Conservation (phyloP, 2,329 filamentous ascomycete species). For the Hymenoscyphus scutula region DNA sequence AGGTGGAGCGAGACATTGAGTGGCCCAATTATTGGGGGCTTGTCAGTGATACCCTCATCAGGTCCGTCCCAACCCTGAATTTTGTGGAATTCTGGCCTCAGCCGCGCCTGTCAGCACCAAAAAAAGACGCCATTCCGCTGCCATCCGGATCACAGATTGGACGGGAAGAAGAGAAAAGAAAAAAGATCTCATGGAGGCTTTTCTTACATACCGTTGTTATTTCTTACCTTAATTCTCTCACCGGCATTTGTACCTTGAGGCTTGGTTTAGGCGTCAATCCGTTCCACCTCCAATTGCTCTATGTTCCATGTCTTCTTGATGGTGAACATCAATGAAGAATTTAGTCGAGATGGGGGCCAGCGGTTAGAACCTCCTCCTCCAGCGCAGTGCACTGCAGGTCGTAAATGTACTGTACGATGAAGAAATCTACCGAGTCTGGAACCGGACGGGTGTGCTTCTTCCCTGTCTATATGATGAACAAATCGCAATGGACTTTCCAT, state of each 20-base stretch:
- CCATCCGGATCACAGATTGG: not conserved
- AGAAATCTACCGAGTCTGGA: not conserved
- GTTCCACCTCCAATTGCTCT: not conserved
- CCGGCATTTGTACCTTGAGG: not conserved
- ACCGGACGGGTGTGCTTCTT: not conserved
- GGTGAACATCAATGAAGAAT: not conserved
- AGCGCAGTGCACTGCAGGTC: too few species aligned
- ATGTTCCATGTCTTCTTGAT: too few species aligned
- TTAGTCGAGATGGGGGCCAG: not conserved
- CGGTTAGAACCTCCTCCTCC: not conserved
- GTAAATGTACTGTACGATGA: not conserved
- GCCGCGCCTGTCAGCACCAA: not conserved
- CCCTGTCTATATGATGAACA: not conserved
- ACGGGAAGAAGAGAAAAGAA: not conserved
- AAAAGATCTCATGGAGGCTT: constrained; percentile 1
- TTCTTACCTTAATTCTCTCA: not conserved
- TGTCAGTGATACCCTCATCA: too few species aligned
- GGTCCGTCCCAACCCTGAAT: not conserved
- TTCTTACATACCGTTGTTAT: not conserved
- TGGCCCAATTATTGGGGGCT: not conserved
- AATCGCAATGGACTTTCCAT: not conserved
- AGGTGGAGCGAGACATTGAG: not conserved
- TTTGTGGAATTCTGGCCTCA: too few species aligned
- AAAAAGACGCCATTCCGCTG: not conserved
- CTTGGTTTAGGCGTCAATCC: not conserved